Conservation (phyloP, 2,329 filamentous ascomycete species). For the Amauroascus niger region DNA sequence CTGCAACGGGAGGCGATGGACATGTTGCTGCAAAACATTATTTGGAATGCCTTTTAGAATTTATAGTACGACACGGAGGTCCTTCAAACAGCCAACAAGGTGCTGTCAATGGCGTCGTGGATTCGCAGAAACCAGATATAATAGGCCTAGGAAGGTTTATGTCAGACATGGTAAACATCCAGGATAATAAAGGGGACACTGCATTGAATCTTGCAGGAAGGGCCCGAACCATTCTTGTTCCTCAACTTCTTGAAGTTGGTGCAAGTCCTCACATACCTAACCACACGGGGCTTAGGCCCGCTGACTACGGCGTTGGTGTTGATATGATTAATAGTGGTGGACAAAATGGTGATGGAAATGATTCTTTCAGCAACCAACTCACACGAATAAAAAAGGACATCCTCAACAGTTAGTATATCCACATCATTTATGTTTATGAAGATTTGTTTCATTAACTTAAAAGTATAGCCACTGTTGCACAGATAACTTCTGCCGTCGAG, state of each 20-base stretch:
- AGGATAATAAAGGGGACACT: conserved; percentile 89
- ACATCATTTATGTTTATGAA: background rate
- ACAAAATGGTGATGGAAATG: conserved; percentile 39
- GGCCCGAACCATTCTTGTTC: conserved; percentile 93
- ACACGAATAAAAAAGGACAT: conserved; percentile 40
- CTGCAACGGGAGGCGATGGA: conserved; percentile 85
- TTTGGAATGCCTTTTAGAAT: conserved; percentile 85
- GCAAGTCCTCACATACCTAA: conserved; percentile 90
- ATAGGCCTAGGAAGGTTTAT: conserved; percentile 91
- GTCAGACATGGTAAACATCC: conserved; percentile 91
- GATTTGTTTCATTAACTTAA: conserved; percentile 28
- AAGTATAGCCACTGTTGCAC: conserved; percentile 29
- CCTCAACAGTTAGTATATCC: conserved; percentile 31
- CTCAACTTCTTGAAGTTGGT: conserved; percentile 89
- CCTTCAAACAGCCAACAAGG: conserved; percentile 47
- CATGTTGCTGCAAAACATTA: conserved; percentile 84
- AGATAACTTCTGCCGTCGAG: conserved; percentile 56
- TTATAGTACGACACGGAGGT: conserved; percentile 78
- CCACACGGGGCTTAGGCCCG: conserved; percentile 72
- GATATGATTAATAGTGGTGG: conserved; percentile 46
- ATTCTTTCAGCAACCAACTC: conserved; percentile 37
- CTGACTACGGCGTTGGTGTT: conserved; percentile 88
- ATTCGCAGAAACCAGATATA: conserved; percentile 43
- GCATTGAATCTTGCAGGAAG: conserved; percentile 87
- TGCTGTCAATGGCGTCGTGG: conserved; percentile 21